Conservation (phyloP, 495 filamentous ascomycete species). For the Talaromyces trachyspermus region DNA sequence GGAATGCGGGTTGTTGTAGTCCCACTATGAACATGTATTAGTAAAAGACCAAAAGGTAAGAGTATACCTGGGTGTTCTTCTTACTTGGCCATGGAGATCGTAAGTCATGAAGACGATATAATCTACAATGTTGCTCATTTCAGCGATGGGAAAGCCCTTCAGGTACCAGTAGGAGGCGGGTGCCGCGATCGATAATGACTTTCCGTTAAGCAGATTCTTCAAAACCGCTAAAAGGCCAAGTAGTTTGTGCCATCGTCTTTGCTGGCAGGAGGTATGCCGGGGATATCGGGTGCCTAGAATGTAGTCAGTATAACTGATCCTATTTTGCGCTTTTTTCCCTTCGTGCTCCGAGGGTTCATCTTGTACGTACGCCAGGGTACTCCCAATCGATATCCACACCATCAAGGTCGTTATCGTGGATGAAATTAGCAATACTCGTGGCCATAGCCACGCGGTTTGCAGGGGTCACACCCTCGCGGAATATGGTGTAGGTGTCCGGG, state of each 20-base stretch:
- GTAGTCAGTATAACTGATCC: not conserved
- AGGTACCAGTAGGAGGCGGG: constrained; percentile 30
- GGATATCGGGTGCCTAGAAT: constrained; percentile 23
- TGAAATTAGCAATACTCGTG: constrained; percentile 21
- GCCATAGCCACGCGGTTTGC: constrained; percentile 21
- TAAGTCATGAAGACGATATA: constrained; percentile 33
- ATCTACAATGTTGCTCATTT: constrained; percentile 15
- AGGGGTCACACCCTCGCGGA: constrained; percentile 21
- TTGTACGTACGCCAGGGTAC: constrained; percentile 27
- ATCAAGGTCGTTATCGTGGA: constrained; percentile 19
- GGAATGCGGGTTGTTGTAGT: constrained; percentile 9
- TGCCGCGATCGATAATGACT: constrained; percentile 15
- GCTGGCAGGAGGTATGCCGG: constrained; percentile 20
- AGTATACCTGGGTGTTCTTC: no score
- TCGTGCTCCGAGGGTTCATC: no score
- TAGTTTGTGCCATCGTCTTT: constrained; percentile 20
- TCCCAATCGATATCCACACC: constrained; percentile 25
- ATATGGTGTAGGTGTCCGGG: constrained; percentile 19
- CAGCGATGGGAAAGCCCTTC: constrained; percentile 19
- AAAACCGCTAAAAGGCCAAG: constrained; percentile 9
- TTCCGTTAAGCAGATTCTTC: constrained; percentile 9
- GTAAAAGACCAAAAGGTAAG: no score
- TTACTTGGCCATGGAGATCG: constrained; percentile 31
- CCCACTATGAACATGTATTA: not conserved
- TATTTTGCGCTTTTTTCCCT: no score